These are phyloP conservation scores for Ogataea polymorpha DNA, from an alignment of 805 yeast species.

Conservation along the genomic window DNA sequence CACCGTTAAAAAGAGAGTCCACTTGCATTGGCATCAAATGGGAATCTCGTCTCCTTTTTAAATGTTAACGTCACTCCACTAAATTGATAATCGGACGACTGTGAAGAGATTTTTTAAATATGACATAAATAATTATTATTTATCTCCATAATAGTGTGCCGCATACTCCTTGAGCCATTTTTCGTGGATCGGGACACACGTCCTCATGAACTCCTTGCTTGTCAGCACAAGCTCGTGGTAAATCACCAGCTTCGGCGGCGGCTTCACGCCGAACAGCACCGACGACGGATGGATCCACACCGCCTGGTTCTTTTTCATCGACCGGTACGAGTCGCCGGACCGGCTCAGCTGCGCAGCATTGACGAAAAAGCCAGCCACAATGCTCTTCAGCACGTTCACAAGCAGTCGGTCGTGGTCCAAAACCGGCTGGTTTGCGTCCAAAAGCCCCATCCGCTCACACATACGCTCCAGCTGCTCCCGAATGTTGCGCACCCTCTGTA, in stretches of 20 bases:
- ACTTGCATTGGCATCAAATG: conserved; percentile 15
- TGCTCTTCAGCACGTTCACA: conserved; percentile 46
- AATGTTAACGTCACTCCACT: conserved; percentile 9
- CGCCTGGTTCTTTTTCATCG: conserved; percentile 64
- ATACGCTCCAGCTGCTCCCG: conserved; percentile 64
- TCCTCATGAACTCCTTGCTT: conserved; percentile 83
- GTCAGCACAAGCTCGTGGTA: conserved; percentile 86
- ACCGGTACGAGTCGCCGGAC: conserved; percentile 66
- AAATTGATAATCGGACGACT: conserved; percentile 7
- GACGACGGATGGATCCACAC: conserved; percentile 88
- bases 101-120: conserved; percentile 1
- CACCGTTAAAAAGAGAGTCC: conserved; percentile 51
- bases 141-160: conserved; percentile 46
- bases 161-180: conserved; percentile 74
- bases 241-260: conserved; percentile 70
- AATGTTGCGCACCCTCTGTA: conserved; percentile 66
- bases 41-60: background rate
- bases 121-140: background rate
- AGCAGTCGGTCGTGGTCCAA: conserved; percentile 28
- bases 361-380: conserved; percentile 68
- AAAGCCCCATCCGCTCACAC: conserved; percentile 51
- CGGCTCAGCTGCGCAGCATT: conserved; percentile 58
- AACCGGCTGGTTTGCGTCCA: conserved; percentile 30
- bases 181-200: conserved; percentile 69
- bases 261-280: conserved; percentile 56